These are phyloP conservation scores for Bauhinia variegata DNA, from an alignment of 306 rosid genomes.

Conservation along the genomic window DNA sequence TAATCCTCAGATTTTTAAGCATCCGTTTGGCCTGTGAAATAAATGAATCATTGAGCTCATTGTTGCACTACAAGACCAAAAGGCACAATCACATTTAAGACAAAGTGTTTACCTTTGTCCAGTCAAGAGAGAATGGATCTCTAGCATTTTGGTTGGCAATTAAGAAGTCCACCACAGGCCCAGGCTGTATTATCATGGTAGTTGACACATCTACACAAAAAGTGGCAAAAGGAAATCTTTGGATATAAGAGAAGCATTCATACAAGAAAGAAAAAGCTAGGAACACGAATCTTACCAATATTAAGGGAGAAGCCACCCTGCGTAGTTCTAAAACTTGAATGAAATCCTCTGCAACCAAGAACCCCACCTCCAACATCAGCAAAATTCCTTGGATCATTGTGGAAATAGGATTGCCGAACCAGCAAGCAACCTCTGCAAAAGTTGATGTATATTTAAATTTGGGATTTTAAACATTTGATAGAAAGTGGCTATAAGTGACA, in stretches of 20 bases:
- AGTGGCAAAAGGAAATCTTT: neutral
- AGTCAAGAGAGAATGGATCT: conserved; percentile 71
- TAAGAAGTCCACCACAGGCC: conserved; percentile 89
- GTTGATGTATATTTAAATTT: neutral
- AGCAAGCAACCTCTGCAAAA: conserved; percentile 88
- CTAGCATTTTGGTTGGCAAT: conserved; percentile 75
- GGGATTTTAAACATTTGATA: neutral
- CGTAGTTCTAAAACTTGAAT: conserved; percentile 88
- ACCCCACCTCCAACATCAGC: conserved; percentile 91
- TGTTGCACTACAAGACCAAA: neutral
- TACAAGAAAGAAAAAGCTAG: neutral
- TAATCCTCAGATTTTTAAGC: conserved; percentile 79
- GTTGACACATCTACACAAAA: conserved; percentile 78
- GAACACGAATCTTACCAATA: conserved; percentile 52
- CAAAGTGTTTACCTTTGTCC: conserved; percentile 69
- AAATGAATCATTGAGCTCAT: neutral
- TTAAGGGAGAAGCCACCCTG: conserved; percentile 87
- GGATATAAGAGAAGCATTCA: neutral
- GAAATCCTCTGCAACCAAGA: conserved; percentile 87
- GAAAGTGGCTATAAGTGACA: no score
- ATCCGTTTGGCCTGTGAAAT: conserved; percentile 75
- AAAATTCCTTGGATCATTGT: conserved; percentile 61
- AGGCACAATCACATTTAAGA: neutral
- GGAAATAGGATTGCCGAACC: conserved; percentile 87
- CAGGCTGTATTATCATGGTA: conserved; percentile 85